Conservation (phyloP, 2,329 filamentous ascomycete genomes). For the Paecilomyces sp. region DNA sequence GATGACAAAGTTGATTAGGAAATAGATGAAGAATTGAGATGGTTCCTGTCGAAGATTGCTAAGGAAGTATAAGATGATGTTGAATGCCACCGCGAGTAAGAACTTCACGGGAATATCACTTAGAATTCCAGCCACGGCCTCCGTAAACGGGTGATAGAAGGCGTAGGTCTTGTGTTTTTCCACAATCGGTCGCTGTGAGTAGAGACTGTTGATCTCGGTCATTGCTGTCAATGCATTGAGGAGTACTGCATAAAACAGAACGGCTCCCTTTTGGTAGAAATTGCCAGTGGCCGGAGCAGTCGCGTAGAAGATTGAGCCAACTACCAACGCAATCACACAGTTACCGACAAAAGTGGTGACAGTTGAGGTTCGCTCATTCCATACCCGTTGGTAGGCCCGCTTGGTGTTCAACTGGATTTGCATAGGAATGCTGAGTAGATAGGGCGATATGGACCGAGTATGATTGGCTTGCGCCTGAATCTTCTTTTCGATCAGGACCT, state of each 20-base stretch:
- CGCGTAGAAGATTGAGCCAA: constrained; percentile 73
- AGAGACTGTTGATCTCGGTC: constrained; percentile 75
- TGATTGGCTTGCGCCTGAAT: too few species aligned
- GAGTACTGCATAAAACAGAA: constrained; percentile 78
- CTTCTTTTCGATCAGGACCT: too few species aligned
- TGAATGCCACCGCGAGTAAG: constrained; percentile 64
- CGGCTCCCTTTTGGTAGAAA: constrained; percentile 69
- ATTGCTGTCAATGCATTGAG: constrained; percentile 75
- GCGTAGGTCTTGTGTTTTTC: constrained; percentile 85
- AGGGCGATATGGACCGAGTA: constrained; percentile 51
- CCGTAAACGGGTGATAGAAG: constrained; percentile 83
- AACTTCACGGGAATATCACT: constrained; percentile 79
- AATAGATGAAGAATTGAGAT: constrained; percentile 77
- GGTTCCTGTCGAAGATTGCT: constrained; percentile 68
- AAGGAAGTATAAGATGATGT: constrained; percentile 78
- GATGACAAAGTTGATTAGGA: constrained; percentile 64
- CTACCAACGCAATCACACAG: constrained; percentile 61
- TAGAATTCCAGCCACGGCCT: constrained; percentile 78
- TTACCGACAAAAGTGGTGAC: too few species aligned
- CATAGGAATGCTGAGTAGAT: constrained; percentile 58
- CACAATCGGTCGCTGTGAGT: constrained; percentile 82
- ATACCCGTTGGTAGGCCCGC: constrained; percentile 68
- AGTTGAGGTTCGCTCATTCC: constrained; percentile 59
- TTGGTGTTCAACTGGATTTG: constrained; percentile 72
- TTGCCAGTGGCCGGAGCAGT: constrained; percentile 56